These are phyloP conservation scores for Xylaria sp. DNA, from an alignment of 2,329 filamentous ascomycete genomes.

Conservation along the genomic window DNA sequence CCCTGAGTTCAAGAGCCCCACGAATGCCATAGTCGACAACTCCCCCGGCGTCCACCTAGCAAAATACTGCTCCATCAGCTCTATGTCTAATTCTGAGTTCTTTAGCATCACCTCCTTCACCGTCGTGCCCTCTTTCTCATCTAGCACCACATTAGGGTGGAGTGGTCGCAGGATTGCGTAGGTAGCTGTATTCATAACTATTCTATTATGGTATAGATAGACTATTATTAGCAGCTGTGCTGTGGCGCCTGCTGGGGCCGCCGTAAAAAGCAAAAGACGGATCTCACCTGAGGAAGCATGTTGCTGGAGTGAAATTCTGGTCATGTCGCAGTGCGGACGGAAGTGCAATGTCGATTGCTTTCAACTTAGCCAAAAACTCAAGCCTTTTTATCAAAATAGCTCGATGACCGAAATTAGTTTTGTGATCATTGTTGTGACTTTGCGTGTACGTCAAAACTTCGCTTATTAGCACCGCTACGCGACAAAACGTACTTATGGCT, in stretches of 20 bases:
- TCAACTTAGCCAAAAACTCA: constrained; percentile 5
- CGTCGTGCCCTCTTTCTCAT: not conserved
- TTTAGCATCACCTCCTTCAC: constrained; percentile 11
- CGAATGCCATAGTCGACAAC: constrained; percentile 28
- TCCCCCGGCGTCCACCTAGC: constrained; percentile 24
- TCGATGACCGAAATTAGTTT: not conserved
- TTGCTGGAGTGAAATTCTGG: constrained; percentile 34
- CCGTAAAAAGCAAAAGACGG: not conserved
- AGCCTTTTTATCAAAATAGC: not conserved
- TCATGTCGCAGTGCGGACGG: constrained; percentile 21
- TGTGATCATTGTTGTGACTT: not conserved
- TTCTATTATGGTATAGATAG: not conserved
- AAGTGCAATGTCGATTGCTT: constrained; percentile 4
- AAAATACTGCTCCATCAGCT: constrained; percentile 36
- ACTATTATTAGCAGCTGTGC: not conserved
- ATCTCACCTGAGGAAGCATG: constrained; percentile 32
- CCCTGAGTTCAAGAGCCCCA: constrained; percentile 27
- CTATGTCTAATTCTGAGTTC: constrained; percentile 19
- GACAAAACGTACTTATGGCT: constrained; percentile 18
- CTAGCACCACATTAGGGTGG: constrained; percentile 6
- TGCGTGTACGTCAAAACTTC: constrained; percentile 4
- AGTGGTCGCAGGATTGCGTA: constrained; percentile 25
- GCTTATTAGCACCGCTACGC: constrained; percentile 20
- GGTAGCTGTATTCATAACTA: constrained; percentile 18
- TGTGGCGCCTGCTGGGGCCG: not conserved